Evolutionary conservation across 805 yeast genomes (phyloP).

Genomic region (Cyberlindnera euphorbiiphila): DNA sequence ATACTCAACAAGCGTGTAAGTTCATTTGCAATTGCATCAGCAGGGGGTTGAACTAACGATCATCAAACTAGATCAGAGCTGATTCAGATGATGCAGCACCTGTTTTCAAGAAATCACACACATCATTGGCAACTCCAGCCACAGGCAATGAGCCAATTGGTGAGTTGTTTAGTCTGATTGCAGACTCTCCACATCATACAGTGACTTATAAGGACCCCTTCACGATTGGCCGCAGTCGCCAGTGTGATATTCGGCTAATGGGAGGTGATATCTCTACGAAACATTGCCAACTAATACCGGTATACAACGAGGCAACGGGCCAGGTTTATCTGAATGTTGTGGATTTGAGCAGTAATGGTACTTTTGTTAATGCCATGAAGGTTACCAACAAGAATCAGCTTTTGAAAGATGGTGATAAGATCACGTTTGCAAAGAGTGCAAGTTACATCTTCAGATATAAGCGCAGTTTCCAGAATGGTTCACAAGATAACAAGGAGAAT

Average conservation of each 20-base stretch:
- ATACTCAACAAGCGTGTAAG: constrained; percentile 3
- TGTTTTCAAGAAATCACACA: constrained; percentile 17
- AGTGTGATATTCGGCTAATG: constrained; percentile 51
- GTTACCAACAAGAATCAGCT: constrained; percentile 44
- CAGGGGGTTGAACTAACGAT: too few species aligned
- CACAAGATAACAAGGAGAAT: constrained; percentile 14
- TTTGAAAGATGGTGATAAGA: constrained; percentile 59
- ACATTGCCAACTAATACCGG: constrained; percentile 53
- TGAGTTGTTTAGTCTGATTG: constrained; percentile 17
- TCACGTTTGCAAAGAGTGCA: constrained; percentile 54
- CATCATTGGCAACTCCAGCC: constrained; percentile 5
- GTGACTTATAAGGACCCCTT: constrained; percentile 33
- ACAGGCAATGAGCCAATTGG: constrained; percentile 12
- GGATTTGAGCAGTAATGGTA: constrained; percentile 61
- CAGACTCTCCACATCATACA: constrained; percentile 16
- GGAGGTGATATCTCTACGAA: constrained; percentile 62
- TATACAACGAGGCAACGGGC: constrained; percentile 35
- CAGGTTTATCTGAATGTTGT: constrained; percentile 40
- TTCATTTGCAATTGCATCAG: too few species aligned
- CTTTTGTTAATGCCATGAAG: constrained; percentile 55
- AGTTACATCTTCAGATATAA: constrained; percentile 46
- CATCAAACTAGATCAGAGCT: constrained; percentile 4
- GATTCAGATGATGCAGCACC: constrained; percentile 16
- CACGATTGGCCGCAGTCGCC: constrained; percentile 52
- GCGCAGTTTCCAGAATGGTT: constrained; percentile 14